phyloP scores from a whole-genome alignment of 2,329 filamentous ascomycete species.

The Fusarium chlamydosporum region DNA sequence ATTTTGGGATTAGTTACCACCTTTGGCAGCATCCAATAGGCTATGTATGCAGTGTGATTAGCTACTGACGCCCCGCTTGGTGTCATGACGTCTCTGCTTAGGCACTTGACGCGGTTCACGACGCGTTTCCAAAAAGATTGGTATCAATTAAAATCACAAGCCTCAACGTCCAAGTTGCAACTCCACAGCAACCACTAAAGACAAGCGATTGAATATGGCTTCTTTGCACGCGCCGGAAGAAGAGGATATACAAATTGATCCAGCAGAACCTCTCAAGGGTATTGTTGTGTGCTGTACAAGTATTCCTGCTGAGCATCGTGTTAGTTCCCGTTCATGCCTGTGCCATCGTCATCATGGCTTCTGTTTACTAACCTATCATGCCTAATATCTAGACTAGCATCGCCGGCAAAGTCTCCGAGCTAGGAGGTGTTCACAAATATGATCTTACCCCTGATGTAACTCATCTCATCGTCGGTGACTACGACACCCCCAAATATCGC shows the following conservation, averaged over 20 bases:
- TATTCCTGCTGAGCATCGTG: conserved; percentile 80
- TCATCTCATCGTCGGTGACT: conserved; percentile 90
- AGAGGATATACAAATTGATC: conserved; percentile 61
- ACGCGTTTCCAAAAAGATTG: conserved; percentile 47
- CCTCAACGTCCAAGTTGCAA: conserved; percentile 32
- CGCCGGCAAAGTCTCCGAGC: conserved; percentile 76
- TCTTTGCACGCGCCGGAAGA: conserved; percentile 48
- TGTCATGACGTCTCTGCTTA: conserved; percentile 41
- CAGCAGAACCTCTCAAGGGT: conserved; percentile 75
- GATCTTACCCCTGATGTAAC: conserved; percentile 97
- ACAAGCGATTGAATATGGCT: conserved; percentile 49
- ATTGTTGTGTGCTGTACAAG: conserved; percentile 90
- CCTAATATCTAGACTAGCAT: conserved; percentile 63
- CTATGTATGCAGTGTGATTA: conserved; percentile 17
- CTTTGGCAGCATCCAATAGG: not conserved
- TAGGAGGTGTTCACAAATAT: conserved; percentile 89
- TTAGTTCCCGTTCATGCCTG: conserved; percentile 64
- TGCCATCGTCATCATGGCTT: conserved; percentile 7
- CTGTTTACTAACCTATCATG: conserved; percentile 10
- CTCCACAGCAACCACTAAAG: conserved; percentile 27
- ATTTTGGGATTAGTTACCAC: not conserved
- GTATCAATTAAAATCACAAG: conserved; percentile 37
- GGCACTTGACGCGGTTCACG: conserved; percentile 48
- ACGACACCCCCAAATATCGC: conserved; percentile 92
- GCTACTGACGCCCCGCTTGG: not conserved